These are phyloP conservation scores for Ophiosphaerella narmari DNA, from an alignment of 2,329 filamentous ascomycete genomes.

Conservation along the genomic window DNA sequence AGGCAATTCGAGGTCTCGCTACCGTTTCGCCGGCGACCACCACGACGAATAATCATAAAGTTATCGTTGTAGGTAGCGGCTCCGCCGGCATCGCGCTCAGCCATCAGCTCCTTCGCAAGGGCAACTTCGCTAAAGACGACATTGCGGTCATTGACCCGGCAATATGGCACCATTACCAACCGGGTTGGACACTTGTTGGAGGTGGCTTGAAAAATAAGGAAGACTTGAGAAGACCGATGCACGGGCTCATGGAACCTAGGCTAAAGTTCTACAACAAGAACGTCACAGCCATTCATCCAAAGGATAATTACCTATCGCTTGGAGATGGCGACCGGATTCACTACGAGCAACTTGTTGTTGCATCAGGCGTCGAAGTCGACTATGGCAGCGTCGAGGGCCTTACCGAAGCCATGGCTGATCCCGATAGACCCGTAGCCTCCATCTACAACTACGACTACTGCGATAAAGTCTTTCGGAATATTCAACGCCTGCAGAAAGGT, in stretches of 20 bases:
- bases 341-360: constrained; percentile 70
- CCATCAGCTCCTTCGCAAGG: constrained; percentile 67
- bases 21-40: constrained; percentile 36
- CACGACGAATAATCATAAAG: constrained; percentile 58
- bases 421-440: constrained; percentile 41
- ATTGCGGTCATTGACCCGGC: constrained; percentile 69
- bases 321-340: constrained; percentile 59
- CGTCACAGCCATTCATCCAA: constrained; percentile 59
- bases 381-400: constrained; percentile 36
- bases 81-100: constrained; percentile 68
- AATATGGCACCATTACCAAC: constrained; percentile 69
- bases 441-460: constrained; percentile 47
- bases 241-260: constrained; percentile 61
- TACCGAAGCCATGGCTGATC: constrained; percentile 43
- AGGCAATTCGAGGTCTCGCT: constrained; percentile 20
- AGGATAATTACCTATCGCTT: constrained; percentile 62
- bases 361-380: constrained; percentile 50
- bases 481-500: constrained; percentile 40
- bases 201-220: constrained; percentile 68
- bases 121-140: constrained; percentile 62
- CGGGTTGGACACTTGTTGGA: constrained; percentile 71
- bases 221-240: constrained; percentile 58
- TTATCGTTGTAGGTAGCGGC: constrained; percentile 71
- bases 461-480: constrained; percentile 42
- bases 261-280: constrained; percentile 63